A percentile compares a stretch with the other conserved stretches of the same genome.
phyloP scores from a whole-genome alignment of 768 basidiomycete genomes.

The Suillus brevipes region DNA sequence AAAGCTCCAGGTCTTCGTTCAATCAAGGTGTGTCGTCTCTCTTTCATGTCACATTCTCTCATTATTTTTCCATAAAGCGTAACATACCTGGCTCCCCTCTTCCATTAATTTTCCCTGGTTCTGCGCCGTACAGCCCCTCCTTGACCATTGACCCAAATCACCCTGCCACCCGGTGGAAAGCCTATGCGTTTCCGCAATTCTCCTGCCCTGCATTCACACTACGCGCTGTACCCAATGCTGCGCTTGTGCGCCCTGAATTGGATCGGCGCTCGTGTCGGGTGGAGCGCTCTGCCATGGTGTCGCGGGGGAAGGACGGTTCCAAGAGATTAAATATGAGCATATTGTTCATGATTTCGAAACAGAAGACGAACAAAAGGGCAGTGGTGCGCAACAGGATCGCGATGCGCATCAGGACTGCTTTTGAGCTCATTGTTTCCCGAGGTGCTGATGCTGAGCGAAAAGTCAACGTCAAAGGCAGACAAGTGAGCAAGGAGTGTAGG shows the following conservation, averaged over 20 bases:
- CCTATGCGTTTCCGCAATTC: conserved; percentile 2
- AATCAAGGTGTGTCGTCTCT: background rate
- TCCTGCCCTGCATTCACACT: conserved; percentile 6
- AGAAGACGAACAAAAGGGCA: conserved; percentile 9
- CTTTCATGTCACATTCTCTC: background rate
- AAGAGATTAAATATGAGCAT: conserved; percentile 6
- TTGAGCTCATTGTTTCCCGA: conserved; percentile 7
- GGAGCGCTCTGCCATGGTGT: background rate
- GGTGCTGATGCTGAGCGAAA: background rate
- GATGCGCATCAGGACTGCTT: conserved; percentile 7
- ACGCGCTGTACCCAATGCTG: conserved; percentile 10
- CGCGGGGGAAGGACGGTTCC: background rate
- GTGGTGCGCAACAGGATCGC: conserved; percentile 10
- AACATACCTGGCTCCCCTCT: conserved; percentile 8
- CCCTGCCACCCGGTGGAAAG: conserved; percentile 8
- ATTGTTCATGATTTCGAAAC: conserved; percentile 9
- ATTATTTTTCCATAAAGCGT: background rate
- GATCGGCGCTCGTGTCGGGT: background rate
- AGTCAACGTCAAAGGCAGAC: background rate
- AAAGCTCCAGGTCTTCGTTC: conserved; percentile 10
- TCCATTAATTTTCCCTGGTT: conserved; percentile 5
- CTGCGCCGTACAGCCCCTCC: background rate
- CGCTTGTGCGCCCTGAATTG: conserved; percentile 4
- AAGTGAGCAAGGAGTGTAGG: background rate
- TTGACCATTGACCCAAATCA: conserved; percentile 2